Conservation (phyloP, 345 rosid genomes). For the Lepidium sativum region DNA sequence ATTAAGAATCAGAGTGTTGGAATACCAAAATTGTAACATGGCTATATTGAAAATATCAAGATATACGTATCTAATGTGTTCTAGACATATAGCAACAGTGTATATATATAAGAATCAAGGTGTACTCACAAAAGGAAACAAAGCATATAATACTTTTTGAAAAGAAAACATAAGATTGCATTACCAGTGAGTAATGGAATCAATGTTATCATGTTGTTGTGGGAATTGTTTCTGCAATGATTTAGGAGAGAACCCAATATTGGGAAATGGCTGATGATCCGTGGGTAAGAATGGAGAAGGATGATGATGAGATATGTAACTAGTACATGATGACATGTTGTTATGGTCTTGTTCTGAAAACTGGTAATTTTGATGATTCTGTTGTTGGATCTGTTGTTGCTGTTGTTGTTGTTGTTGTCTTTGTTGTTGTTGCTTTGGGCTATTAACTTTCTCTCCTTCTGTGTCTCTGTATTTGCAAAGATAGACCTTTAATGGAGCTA, state of each 20-base stretch:
- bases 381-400: conserved; percentile 26
- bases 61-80: conserved; percentile 11
- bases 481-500: conserved; percentile 47
- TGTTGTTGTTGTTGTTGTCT: conserved; percentile 19
- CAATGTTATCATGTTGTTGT: conserved; percentile 50
- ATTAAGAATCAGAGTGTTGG: neutral
- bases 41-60: conserved; percentile 5
- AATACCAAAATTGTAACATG: neutral
- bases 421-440: conserved; percentile 46
- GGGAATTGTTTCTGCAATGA: conserved; percentile 51
- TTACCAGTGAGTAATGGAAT: conserved; percentile 16
- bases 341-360: conserved; percentile 30
- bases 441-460: conserved; percentile 54
- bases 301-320: conserved; percentile 36
- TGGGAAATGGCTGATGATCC: conserved; percentile 44
- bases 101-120: neutral
- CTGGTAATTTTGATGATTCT: conserved; percentile 21
- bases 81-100: conserved; percentile 6
- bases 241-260: conserved; percentile 49
- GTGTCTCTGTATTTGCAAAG: conserved; percentile 50
- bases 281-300: conserved; percentile 29
- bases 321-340: conserved; percentile 25
- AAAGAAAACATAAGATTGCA: neutral
- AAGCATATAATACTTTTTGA: neutral
- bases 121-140: neutral